These are phyloP conservation scores for Fistulinella prunicolor DNA, from an alignment of 768 basidiomycete genomes.

Conservation along the genomic window DNA sequence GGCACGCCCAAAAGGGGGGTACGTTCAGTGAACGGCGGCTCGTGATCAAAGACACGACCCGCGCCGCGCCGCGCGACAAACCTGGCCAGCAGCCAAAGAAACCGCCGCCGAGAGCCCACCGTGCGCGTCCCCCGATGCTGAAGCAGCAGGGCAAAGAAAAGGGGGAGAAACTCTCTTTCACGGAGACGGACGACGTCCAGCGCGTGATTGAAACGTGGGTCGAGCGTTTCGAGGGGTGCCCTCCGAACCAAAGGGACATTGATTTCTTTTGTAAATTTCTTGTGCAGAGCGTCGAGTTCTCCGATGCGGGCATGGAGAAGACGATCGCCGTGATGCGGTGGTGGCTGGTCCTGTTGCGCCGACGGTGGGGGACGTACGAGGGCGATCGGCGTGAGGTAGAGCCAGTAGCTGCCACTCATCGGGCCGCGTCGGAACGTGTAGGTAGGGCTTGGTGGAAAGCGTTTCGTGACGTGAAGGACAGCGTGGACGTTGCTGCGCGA, in stretches of 20 bases:
- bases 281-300: constrained; percentile 61
- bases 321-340: constrained; percentile 72
- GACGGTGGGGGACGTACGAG: constrained; percentile 62
- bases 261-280: constrained; percentile 74
- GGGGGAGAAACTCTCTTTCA: constrained; percentile 55
- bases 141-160: constrained; percentile 51
- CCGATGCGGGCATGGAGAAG: constrained; percentile 67
- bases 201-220: constrained; percentile 76
- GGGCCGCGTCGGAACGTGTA: constrained; percentile 38
- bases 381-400: constrained; percentile 35
- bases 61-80: constrained; percentile 28
- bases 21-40: constrained; percentile 41
- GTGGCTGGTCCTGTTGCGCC: constrained; percentile 73
- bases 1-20: constrained; percentile 45
- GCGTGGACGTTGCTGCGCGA: constrained; percentile 62
- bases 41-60: constrained; percentile 44
- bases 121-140: constrained; percentile 47
- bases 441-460: constrained; percentile 81
- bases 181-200: constrained; percentile 71
- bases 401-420: constrained; percentile 16
- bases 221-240: constrained; percentile 50
- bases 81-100: constrained; percentile 37
- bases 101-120: constrained; percentile 56
- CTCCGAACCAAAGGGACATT: constrained; percentile 73
- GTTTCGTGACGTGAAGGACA: constrained; percentile 64